Conservation (phyloP, 2,329 filamentous ascomycete genomes). For the Claviceps capensis region DNA sequence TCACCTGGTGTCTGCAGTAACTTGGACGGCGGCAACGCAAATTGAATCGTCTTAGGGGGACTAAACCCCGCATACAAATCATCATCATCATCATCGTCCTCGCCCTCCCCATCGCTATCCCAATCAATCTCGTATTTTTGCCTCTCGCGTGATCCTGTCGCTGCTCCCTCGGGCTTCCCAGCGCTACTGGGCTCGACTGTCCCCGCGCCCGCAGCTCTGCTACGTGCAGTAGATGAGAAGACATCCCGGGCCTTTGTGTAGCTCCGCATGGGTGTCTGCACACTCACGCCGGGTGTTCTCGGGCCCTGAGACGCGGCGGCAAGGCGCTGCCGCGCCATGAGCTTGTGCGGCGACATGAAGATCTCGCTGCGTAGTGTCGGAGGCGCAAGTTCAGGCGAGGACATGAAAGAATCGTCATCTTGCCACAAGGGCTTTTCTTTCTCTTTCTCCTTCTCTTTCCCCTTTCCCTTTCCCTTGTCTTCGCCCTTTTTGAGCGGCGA, state of each 20-base stretch:
- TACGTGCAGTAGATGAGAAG: conserved; percentile 19
- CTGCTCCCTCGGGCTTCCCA: conserved; percentile 2
- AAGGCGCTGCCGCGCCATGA: conserved; percentile 27
- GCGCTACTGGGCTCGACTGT: background rate
- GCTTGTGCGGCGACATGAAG: conserved; percentile 61
- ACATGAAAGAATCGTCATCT: conserved; percentile 43
- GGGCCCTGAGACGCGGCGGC: conserved; percentile 33
- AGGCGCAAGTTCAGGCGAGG: conserved; percentile 64
- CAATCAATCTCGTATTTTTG: conserved; percentile 49
- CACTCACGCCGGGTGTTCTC: conserved; percentile 70
- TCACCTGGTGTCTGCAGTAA: conserved; percentile 67
- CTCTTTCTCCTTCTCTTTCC: conserved; percentile 22
- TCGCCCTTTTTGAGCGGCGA: conserved; percentile 28
- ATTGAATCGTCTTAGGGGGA: conserved; percentile 87
- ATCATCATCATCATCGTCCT: conserved; percentile 46
- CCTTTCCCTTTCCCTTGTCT: conserved; percentile 13
- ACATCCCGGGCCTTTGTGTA: conserved; percentile 34
- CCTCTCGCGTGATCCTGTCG: conserved; percentile 10
- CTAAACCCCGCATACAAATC: conserved; percentile 59
- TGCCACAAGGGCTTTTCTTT: conserved; percentile 28
- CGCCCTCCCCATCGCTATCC: conserved; percentile 62
- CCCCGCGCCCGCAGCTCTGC: background rate
- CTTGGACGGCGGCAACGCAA: conserved; percentile 63
- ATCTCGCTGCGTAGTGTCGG: conserved; percentile 76
- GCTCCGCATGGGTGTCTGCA: conserved; percentile 55